Conservation (phyloP, 129 eudicot species). For the Flaveria sonorensis region DNA sequence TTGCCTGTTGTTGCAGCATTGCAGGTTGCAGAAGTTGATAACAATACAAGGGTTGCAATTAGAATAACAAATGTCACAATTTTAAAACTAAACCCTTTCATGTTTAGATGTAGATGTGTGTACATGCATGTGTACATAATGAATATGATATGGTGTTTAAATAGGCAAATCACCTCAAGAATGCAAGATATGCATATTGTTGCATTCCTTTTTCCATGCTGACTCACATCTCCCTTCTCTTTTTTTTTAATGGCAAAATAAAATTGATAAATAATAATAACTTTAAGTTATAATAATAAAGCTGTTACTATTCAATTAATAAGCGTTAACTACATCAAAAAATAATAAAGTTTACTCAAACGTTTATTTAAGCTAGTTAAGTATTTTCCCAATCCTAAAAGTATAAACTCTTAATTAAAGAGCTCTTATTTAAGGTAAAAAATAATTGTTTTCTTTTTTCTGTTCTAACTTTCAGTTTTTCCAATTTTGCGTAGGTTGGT, state of each 20-base stretch:
- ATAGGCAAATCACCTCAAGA: conserved; percentile 42
- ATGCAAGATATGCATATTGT: conserved; percentile 22
- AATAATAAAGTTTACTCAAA: background rate
- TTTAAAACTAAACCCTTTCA: conserved; percentile 50
- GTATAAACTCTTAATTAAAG: background rate
- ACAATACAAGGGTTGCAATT: conserved; percentile 47
- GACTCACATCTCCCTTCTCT: conserved; percentile 17
- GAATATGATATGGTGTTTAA: conserved; percentile 44
- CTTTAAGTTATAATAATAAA: background rate
- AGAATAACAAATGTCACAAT: conserved; percentile 47
- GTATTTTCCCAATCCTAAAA: background rate
- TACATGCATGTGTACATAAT: conserved; percentile 20
- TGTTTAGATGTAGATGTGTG: conserved; percentile 30
- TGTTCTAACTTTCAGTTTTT: background rate
- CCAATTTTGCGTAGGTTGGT: background rate
- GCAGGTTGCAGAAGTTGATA: conserved; percentile 47
- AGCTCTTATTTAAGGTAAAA: background rate
- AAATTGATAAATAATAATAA: background rate
- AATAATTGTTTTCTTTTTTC: background rate
- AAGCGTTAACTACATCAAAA: background rate
- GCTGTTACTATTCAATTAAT: background rate
- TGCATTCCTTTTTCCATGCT: conserved; percentile 39
- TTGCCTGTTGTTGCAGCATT: conserved; percentile 57
- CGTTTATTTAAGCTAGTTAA: background rate
- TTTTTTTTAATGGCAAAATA: conserved; percentile 21